phyloP scores from a whole-genome alignment of 225 moss, liverwort and hornwort genomes.

The Asterella californica region DNA sequence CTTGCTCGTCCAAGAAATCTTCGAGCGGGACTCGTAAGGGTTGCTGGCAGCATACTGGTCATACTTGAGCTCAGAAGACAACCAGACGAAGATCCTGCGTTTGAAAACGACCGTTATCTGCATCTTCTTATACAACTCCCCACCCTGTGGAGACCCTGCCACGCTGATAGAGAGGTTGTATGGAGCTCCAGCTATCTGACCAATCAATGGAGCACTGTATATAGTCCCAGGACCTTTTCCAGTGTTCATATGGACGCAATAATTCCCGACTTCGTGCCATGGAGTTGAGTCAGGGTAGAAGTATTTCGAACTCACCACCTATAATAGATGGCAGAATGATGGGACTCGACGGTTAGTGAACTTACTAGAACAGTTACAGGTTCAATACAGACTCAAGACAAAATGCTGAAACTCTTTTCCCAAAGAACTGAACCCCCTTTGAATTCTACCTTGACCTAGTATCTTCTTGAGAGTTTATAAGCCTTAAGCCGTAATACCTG shows the following conservation, averaged over 20 bases:
- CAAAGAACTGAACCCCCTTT: not conserved
- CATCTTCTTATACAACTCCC: conserved; percentile 17
- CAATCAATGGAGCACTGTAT: conserved; percentile 7
- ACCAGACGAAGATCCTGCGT: conserved; percentile 1
- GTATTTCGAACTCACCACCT: conserved; percentile 14
- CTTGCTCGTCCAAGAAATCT: conserved; percentile 1
- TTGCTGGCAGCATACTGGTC: conserved; percentile 8
- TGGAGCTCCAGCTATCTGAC: conserved; percentile 5
- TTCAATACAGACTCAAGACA: not conserved
- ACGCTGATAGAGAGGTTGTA: conserved; percentile 8
- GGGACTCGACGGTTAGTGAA: not conserved
- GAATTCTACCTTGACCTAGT: not conserved
- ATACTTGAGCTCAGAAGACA: not conserved
- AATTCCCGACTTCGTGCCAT: conserved; percentile 4
- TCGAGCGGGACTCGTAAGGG: not conserved
- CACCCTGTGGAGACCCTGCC: conserved; percentile 12
- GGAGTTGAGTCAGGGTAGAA: not conserved
- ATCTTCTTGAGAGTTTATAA: not conserved
- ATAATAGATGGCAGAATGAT: not conserved
- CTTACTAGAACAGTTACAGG: not conserved
- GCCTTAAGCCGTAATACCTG: not conserved
- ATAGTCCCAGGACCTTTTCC: conserved; percentile 12
- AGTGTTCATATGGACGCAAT: conserved; percentile 19
- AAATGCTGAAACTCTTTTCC: not conserved
- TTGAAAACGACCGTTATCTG: conserved; percentile 7